These are phyloP conservation scores for Erythrophleum ivorense DNA, from an alignment of 331 rosid species.

Conservation along the genomic window DNA sequence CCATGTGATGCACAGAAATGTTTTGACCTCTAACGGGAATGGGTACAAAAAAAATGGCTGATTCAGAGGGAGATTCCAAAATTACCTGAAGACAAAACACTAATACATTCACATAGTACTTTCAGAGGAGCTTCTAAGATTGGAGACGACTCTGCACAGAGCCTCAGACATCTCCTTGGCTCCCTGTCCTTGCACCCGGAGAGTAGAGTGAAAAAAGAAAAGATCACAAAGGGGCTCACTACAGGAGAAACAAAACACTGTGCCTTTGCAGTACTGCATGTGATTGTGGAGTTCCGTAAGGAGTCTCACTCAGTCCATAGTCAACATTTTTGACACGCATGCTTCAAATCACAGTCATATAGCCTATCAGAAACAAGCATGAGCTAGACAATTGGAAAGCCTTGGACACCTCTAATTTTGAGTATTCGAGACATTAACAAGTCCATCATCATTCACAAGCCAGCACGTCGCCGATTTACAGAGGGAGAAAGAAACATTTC, in stretches of 20 bases:
- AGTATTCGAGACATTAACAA: not conserved
- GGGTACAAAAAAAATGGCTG: not conserved
- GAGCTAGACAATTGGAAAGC: not conserved
- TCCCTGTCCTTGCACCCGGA: not conserved
- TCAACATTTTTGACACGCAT: too few species aligned
- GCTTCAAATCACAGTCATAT: not conserved
- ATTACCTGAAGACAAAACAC: not conserved
- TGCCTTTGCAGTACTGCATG: not conserved
- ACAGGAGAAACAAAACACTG: not conserved
- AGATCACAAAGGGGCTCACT: not conserved
- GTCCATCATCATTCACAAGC: not conserved
- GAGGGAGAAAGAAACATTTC: not conserved
- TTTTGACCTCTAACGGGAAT: not conserved
- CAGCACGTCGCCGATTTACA: not conserved
- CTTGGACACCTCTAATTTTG: not conserved
- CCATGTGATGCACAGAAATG: not conserved
- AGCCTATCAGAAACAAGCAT: not conserved
- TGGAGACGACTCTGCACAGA: not conserved
- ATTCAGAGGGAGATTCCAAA: not conserved
- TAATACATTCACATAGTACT: not conserved
- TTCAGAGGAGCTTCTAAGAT: not conserved
- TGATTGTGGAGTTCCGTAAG: not conserved
- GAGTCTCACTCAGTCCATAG: not conserved
- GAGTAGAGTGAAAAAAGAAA: not conserved
- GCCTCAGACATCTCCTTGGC: not conserved